Evolutionary conservation across 495 filamentous ascomycete species (phyloP), one percentile per base, ranked within the genome.

Genomic region (Jackrogersella minutella): DNA sequence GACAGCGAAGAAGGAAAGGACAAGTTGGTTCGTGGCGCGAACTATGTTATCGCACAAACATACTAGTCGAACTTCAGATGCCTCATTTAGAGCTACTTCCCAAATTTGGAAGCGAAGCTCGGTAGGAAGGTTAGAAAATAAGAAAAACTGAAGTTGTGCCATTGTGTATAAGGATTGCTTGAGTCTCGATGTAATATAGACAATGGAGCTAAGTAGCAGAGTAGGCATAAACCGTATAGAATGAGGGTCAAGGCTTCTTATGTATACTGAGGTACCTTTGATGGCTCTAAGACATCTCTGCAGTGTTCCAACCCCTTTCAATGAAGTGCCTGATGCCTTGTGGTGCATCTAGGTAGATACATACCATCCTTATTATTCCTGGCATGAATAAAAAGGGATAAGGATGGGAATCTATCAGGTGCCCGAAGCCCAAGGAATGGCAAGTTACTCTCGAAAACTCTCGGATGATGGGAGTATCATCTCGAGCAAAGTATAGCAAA

Each of bases 91-190:
- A 30, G 37, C 53, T 14, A 3, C n/a, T 17, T 47, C 28, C 62
- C 54, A 58, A 19, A 65, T 58, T 7, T 22, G 14, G 3, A 30
- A 47, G 22, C 54, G 62, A 2, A 65, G 17, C 21, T 65, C 37
- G n/a, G 31, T 30, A 17, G 53, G 36, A 16, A 58, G 54, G 2
- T 30, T 19, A 7, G 28, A n/a, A 22, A 51, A 51, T 1, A n/a
- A 5, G 39, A 24, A 16, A 52, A 30, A 28, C 9, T 40, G 54
- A 65, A 39, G 14, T 31, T 11, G 10, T 28, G 47, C 47, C 62
- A 65, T 65, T 5, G 5, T 56, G 60, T 47, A 30, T 0, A n/a
- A 28, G 14, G 39, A 1, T 28, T 39, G 16, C 0, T 22, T 28
- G 11, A 11, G 47, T 44, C 14, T 30, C 28, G 14, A 21, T 53